Evolutionary conservation across 345 rosid species (phyloP).

Genomic region (Barbarea vulgaris): DNA sequence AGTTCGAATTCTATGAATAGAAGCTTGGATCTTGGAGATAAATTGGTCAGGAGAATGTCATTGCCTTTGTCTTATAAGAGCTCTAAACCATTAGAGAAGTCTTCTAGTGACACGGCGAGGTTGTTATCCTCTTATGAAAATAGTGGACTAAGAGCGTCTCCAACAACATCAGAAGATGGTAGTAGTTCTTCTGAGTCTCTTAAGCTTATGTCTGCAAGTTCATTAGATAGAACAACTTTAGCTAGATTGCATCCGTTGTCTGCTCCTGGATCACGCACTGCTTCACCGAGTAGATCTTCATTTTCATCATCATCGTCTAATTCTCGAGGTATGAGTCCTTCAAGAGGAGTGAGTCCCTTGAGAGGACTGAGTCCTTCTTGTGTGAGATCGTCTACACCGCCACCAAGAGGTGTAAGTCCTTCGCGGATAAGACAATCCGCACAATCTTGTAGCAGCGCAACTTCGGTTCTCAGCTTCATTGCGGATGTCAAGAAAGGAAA

Average conservation of each 20-base stretch:
- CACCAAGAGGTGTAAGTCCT: slow-evolving; percentile 81
- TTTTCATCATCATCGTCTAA: slow-evolving; percentile 46
- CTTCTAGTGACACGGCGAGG: slow-evolving; percentile 58
- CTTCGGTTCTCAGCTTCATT: slow-evolving; percentile 84
- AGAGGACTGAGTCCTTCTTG: slow-evolving; percentile 70
- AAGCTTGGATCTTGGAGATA: slow-evolving; percentile 63
- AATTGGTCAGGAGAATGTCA: slow-evolving; percentile 49
- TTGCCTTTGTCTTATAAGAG: slow-evolving; percentile 41
- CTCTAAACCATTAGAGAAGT: slow-evolving; percentile 51
- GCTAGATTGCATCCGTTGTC: slow-evolving; percentile 57
- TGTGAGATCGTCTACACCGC: slow-evolving; percentile 60
- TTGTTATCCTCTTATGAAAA: slow-evolving; percentile 45
- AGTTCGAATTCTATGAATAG: slow-evolving; percentile 50
- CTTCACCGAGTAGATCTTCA: slow-evolving; percentile 70
- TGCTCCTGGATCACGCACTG: slow-evolving; percentile 52
- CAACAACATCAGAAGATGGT: slow-evolving; percentile 50
- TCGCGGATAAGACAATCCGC: slow-evolving; percentile 64
- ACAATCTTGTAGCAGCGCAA: slow-evolving; percentile 53
- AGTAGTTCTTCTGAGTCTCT: slow-evolving; percentile 42
- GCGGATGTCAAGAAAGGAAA: slow-evolving; percentile 78
- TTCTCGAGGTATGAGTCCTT: slow-evolving; percentile 56
- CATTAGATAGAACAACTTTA: slow-evolving; percentile 49
- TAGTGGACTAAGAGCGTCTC: slow-evolving; percentile 42
- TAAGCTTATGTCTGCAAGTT: slow-evolving; percentile 47
- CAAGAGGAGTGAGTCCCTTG: slow-evolving; percentile 55